phyloP scores from a whole-genome alignment of 169 alveolate species.

The Cryptosporidium sp. region DNA sequence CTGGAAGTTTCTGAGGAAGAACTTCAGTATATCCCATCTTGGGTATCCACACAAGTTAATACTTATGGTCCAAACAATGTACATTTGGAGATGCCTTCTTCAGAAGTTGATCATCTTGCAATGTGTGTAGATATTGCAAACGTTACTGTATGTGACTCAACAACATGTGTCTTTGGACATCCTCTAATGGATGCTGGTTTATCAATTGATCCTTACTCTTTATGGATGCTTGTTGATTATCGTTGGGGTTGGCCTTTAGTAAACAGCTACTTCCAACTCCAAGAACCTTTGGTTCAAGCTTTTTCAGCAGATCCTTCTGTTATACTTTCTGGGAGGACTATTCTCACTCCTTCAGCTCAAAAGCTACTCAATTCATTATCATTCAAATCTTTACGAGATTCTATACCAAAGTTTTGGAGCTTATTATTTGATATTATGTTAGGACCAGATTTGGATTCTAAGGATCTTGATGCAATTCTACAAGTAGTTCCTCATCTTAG shows the following conservation, averaged over 20 bases:
- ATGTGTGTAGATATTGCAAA: constrained; percentile 65
- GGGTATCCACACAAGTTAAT: constrained; percentile 52
- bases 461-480: constrained; percentile 7
- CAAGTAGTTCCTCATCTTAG: constrained; percentile 43
- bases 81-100: constrained; percentile 13
- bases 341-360: constrained; percentile 39
- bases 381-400: background rate
- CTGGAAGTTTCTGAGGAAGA: constrained; percentile 84
- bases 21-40: constrained; percentile 59
- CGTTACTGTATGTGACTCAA: constrained; percentile 58
- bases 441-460: constrained; percentile 57
- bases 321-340: constrained; percentile 36
- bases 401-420: constrained; percentile 30
- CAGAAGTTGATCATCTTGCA: constrained; percentile 35
- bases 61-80: constrained; percentile 8
- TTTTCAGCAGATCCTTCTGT: constrained; percentile 41
- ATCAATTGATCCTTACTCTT: constrained; percentile 26
- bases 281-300: constrained; percentile 45
- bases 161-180: constrained; percentile 60
- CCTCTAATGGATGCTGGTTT: constrained; percentile 58
- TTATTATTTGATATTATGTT: constrained; percentile 51
- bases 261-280: constrained; percentile 31
- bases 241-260: constrained; percentile 73
- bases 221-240: constrained; percentile 60
- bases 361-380: background rate